Base-by-base conservation (phyloP, 495 filamentous ascomycete genomes). In the Copromyces sp. region DNA sequence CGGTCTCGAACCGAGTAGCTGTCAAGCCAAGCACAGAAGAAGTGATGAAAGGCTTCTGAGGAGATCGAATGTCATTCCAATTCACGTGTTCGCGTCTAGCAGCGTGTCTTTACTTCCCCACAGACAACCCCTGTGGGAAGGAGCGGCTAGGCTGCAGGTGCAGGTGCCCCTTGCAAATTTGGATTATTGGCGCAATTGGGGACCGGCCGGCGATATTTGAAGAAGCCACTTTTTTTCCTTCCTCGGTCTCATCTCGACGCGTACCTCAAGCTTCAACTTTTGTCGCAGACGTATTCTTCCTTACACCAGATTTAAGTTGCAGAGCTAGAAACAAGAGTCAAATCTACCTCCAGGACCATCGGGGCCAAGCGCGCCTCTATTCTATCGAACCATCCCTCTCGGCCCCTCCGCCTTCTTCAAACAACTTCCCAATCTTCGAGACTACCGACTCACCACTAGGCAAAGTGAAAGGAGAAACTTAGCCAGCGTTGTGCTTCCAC, bases 51-150 rank as follows among this genome's bases (percentile, higher is more conserved):
- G 14, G 53, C 29, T 65, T 32, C 29, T 32, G 53, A 61, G 24
- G 47, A 59, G 0, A 32, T 59, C 47, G 14, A 61, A 35, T 61
- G 29, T 17, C 53, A 61, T 69, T 69, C 29, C 59, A 72, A 35
- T 76, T 80, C 77, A 78, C 77, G 76, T 80, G 78, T 75, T 68
- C 72, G 74, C 73, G 72, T 76, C 73, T 71, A 72, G 72, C 75
- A 74, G 74, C 77, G 73, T 78, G 77, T 78, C 78, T 79, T 75
- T 44, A 37, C 44, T 69, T 38, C 74, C 75, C 76, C 76, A 74
- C 75, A 78, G 71, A n/a, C 29, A 76, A 76, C 72, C 78, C 78
- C 72, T 80, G 78, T 73, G 68, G 29, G 53, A 65, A 65, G 53
- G 53, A 35, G 53, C 70, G 53, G 70, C 71, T 69, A 38, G 4